phyloP scores from a whole-genome alignment of 1,284 basidiomycete species.

The Fereydounia khargensis region DNA sequence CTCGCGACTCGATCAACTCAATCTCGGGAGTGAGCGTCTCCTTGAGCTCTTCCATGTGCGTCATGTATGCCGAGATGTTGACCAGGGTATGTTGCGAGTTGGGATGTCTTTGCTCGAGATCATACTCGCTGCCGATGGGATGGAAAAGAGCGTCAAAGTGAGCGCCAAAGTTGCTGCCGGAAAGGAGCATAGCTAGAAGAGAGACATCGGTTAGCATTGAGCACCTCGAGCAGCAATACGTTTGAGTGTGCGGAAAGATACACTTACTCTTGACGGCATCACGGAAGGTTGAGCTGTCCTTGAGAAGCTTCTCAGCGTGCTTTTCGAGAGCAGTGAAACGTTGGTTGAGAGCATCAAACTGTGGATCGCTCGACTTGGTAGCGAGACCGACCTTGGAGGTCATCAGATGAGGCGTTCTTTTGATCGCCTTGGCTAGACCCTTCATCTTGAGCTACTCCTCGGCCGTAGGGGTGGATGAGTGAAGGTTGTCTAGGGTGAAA shows the following conservation, averaged over 20 bases:
- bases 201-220: too few species aligned
- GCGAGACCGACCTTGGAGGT: constrained; percentile 51
- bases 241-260: neutral
- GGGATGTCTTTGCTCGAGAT: constrained; percentile 75
- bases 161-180: constrained; percentile 72
- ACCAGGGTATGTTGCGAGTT: constrained; percentile 74
- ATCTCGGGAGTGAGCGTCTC: constrained; percentile 80
- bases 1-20: constrained; percentile 86
- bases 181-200: constrained; percentile 72
- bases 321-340: constrained; percentile 75
- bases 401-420: constrained; percentile 54
- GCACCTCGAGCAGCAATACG: too few species aligned
- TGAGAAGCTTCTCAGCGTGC: constrained; percentile 82
- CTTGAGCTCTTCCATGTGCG: constrained; percentile 78
- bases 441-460: constrained; percentile 38
- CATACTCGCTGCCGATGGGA: constrained; percentile 67
- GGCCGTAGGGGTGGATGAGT: too few species aligned
- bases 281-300: constrained; percentile 83
- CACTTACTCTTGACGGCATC: constrained; percentile 61
- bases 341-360: constrained; percentile 51
- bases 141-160: constrained; percentile 69
- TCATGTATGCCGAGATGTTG: constrained; percentile 72
- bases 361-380: constrained; percentile 49
- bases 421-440: constrained; percentile 45
- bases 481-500: too few species aligned